These are phyloP conservation scores for Capniomyces stellatus DNA, from an alignment of 371 early-diverging fungal genomes.

Conservation along the genomic window DNA sequence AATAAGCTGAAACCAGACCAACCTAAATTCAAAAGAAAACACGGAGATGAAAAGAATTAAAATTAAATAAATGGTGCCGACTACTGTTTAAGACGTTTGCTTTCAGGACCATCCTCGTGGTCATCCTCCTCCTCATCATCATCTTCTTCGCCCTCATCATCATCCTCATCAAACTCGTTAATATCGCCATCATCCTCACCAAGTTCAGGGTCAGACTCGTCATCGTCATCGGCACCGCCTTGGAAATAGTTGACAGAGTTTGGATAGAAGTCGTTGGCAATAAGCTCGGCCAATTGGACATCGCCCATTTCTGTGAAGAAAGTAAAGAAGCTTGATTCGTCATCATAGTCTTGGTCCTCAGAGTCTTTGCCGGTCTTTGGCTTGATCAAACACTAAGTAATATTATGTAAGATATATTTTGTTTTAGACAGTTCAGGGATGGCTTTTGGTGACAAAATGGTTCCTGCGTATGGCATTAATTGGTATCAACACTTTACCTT, in stretches of 20 bases:
- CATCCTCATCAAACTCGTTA: background rate
- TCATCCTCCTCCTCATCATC: constrained; percentile 4
- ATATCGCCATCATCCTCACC: background rate
- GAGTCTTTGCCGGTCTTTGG: constrained; percentile 2
- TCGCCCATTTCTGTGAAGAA: constrained; percentile 22
- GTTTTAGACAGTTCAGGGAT: no score
- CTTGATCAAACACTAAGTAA: no score
- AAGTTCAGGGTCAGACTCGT: no score
- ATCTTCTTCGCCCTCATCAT: constrained; percentile 8
- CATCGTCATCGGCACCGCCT: background rate
- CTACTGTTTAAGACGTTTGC: background rate
- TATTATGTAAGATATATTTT: no score
- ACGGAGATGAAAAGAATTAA: no score
- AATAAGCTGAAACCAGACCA: no score
- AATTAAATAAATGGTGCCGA: no score
- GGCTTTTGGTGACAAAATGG: no score
- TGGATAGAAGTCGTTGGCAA: constrained; percentile 23
- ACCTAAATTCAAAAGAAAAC: no score
- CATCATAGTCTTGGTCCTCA: constrained; percentile 15
- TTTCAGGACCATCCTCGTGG: constrained; percentile 8
- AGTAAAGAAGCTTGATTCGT: constrained; percentile 23
- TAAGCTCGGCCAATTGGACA: constrained; percentile 16
- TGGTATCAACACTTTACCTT: no score
- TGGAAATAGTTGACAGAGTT: constrained; percentile 16
- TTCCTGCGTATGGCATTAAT: no score